Conservation (phyloP, 2,329 filamentous ascomycete genomes). For the Monilinia fructicola region DNA sequence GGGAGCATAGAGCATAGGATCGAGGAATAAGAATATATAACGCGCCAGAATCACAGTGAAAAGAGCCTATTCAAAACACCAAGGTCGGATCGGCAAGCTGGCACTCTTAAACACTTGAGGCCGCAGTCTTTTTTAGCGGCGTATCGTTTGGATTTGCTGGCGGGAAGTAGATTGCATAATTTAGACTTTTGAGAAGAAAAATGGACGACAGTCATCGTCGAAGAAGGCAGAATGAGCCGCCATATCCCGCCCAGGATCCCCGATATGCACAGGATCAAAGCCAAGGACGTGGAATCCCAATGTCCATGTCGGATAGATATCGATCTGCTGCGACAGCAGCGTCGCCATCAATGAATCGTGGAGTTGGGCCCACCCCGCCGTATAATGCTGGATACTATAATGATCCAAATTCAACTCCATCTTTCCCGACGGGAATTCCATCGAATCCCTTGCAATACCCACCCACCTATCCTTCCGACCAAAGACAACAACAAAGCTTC, state of each 20-base stretch:
- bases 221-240: constrained; percentile 73
- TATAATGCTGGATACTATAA: constrained; percentile 56
- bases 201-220: constrained; percentile 79
- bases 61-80: not conserved
- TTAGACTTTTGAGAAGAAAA: constrained; percentile 48
- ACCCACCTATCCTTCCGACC: constrained; percentile 48
- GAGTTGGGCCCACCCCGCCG: constrained; percentile 51
- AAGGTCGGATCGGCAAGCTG: constrained; percentile 54
- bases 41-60: constrained; percentile 14
- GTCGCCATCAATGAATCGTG: constrained; percentile 45
- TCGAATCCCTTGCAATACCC: constrained; percentile 43
- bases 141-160: constrained; percentile 61
- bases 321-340: constrained; percentile 52
- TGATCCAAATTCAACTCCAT: constrained; percentile 49
- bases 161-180: constrained; percentile 53
- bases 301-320: constrained; percentile 44
- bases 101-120: constrained; percentile 58
- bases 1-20: not conserved
- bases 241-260: constrained; percentile 58
- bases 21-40: constrained; percentile 13
- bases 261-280: constrained; percentile 47
- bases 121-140: constrained; percentile 64
- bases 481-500: constrained; percentile 55
- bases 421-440: constrained; percentile 46
- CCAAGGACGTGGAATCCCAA: constrained; percentile 35